Conservation (phyloP, 2,329 filamentous ascomycete species). For the Hymenoscyphus albidus region DNA sequence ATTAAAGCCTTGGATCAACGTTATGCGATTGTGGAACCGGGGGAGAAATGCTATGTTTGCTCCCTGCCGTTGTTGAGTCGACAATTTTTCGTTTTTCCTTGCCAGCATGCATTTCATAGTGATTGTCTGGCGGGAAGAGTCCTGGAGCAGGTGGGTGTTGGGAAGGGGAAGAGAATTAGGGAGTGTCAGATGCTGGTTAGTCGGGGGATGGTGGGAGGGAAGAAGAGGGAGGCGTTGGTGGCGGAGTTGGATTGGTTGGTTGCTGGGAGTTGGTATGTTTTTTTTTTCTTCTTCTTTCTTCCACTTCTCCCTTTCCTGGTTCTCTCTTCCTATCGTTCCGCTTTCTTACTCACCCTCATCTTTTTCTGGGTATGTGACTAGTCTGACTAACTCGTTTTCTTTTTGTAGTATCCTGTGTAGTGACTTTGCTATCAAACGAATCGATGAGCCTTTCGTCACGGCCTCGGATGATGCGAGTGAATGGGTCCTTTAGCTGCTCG, state of each 20-base stretch:
- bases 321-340: not conserved
- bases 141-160: conserved; percentile 73
- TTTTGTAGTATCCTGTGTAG: conserved; percentile 79
- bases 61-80: conserved; percentile 78
- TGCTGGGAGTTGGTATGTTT: conserved; percentile 85
- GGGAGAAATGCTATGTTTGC: conserved; percentile 90
- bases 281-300: too few species aligned
- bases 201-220: conserved; percentile 65
- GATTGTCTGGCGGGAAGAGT: conserved; percentile 88
- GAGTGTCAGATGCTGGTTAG: conserved; percentile 83
- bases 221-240: conserved; percentile 76
- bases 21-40: conserved; percentile 94
- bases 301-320: not conserved
- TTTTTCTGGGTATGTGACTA: too few species aligned
- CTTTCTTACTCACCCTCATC: not conserved
- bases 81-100: conserved; percentile 98
- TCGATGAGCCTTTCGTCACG: conserved; percentile 87
- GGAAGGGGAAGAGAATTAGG: conserved; percentile 72
- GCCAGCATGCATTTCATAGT: conserved; percentile 95
- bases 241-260: conserved; percentile 89
- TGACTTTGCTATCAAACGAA: conserved; percentile 88
- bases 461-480: conserved; percentile 69
- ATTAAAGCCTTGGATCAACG: conserved; percentile 81
- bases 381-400: conserved; percentile 6
- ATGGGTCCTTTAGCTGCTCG: conserved; percentile 55